These are phyloP conservation scores for Rhizophagus sp. DNA, from an alignment of 192 early-diverging fungal species.

Conservation along the genomic window DNA sequence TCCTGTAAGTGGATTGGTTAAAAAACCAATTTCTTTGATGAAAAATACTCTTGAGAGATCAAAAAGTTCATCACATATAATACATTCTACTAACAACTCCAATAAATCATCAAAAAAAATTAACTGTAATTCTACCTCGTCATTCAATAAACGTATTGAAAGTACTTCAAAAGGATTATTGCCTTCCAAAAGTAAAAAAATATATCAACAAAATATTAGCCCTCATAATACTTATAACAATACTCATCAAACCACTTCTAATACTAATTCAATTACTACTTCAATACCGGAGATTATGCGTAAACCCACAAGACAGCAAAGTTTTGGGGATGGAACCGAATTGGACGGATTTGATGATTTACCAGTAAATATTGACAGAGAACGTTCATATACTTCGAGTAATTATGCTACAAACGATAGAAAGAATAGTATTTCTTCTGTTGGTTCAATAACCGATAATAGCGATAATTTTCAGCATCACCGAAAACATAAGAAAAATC, in stretches of 20 bases:
- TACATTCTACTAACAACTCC: neutral
- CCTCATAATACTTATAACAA: neutral
- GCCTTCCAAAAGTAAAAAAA: neutral
- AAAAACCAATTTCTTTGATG: neutral
- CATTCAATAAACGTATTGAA: neutral
- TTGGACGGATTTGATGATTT: constrained; percentile 6
- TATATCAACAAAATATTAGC: neutral
- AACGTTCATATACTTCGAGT: neutral
- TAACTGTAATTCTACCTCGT: neutral
- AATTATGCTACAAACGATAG: neutral
- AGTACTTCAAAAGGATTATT: neutral
- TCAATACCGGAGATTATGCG: neutral
- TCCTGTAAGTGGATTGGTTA: neutral
- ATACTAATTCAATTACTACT: neutral
- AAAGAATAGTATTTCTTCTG: neutral
- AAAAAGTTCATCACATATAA: neutral
- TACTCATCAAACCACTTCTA: no score
- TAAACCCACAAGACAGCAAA: neutral
- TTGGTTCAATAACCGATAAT: neutral
- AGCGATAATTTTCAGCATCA: neutral
- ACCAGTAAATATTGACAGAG: neutral
- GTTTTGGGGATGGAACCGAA: constrained; percentile 11
- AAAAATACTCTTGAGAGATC: neutral
- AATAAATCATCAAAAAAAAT: neutral
- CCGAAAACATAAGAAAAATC: neutral